Evolutionary conservation across 1,284 basidiomycete species (phyloP), one percentile per base, ranked within the genome.

Genomic region (Golubevia sp.): DNA sequence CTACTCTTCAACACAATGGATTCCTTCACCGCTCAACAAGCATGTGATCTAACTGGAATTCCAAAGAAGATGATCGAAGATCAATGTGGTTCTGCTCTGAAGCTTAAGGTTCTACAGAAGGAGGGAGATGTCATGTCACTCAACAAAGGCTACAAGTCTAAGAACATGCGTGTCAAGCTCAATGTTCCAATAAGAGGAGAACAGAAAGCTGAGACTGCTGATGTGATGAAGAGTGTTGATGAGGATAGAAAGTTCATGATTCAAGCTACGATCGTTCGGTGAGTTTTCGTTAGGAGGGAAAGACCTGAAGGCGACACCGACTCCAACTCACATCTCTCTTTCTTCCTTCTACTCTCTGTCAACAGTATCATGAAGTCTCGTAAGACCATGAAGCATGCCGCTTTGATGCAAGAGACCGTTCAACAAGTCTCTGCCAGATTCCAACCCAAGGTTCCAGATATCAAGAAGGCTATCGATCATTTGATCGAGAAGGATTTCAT

Each of bases 381-480:
- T 24, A 83, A 83, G 59, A 70, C 70, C 58, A 60, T 80, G 56
- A 76, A 75, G 53, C 80, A 83, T 58, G 68, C 69, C 38, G 59
- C 68, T 55, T 59, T 83, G 11, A 71, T 83, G 24, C 73, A 74
- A 56, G 80, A 82, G 63, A 76, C 76, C 20, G 74, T 83, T 21
- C 58, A 57, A 1, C 79, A 79, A 61, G 69, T 80, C 15, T 57
- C 58, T 11, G 56, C 68, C 20, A 67, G 80, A 18, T 83, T 83
- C 62, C 72, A 71, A 44, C 80, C 80, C 0, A 68, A 63, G 21
- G 67, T 83, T n/a, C 73, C 80, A 1, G 79, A 80, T 49, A 80
- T 83, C 60, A 83, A 83, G 57, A 82, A 80, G 66, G 80, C 79
- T 6, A 83, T 83, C 54, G 80, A 83, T 49, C 68, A 75, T 18